Evolutionary conservation across 345 rosid genomes (phyloP).

Genomic region (Pistacia atlantica): DNA sequence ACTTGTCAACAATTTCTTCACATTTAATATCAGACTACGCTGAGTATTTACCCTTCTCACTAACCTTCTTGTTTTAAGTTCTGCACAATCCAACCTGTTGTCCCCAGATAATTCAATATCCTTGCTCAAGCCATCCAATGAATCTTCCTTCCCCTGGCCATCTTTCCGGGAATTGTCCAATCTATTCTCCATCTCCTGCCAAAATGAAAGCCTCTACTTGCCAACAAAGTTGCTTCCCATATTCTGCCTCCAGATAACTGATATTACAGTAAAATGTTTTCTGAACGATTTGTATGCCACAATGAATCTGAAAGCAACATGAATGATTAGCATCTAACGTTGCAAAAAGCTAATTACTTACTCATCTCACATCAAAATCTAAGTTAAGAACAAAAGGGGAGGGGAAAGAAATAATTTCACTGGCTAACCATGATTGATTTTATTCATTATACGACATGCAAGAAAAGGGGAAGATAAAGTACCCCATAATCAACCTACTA

Average conservation of each 20-base stretch:
- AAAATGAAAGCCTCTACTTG: slow-evolving; percentile 12
- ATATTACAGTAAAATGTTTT: slow-evolving; percentile 6
- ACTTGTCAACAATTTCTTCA: slow-evolving; percentile 52
- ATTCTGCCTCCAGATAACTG: slow-evolving; percentile 21
- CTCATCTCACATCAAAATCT: slow-evolving; percentile 13
- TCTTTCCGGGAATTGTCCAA: slow-evolving; percentile 39
- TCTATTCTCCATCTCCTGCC: slow-evolving; percentile 52
- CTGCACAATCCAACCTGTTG: slow-evolving; percentile 25
- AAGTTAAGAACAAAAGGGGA: neutral
- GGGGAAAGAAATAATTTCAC: neutral
- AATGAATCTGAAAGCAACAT: slow-evolving; percentile 34
- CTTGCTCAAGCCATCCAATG: slow-evolving; percentile 26
- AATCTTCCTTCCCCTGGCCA: slow-evolving; percentile 46
- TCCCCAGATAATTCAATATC: slow-evolving; percentile 27
- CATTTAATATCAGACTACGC: slow-evolving; percentile 40
- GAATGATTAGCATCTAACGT: slow-evolving; percentile 6
- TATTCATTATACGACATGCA: slow-evolving; percentile 6
- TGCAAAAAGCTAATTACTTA: slow-evolving; percentile 8
- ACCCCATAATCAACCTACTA: neutral
- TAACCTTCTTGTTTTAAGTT: slow-evolving; percentile 32
- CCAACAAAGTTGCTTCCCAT: slow-evolving; percentile 27
- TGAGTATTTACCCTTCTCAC: slow-evolving; percentile 46
- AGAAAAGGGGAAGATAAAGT: neutral
- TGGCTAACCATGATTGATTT: slow-evolving; percentile 4
- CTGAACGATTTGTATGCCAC: slow-evolving; percentile 17